These are phyloP conservation scores for Trametes pubescens DNA, from an alignment of 1,284 basidiomycete species.

Conservation along the genomic window DNA sequence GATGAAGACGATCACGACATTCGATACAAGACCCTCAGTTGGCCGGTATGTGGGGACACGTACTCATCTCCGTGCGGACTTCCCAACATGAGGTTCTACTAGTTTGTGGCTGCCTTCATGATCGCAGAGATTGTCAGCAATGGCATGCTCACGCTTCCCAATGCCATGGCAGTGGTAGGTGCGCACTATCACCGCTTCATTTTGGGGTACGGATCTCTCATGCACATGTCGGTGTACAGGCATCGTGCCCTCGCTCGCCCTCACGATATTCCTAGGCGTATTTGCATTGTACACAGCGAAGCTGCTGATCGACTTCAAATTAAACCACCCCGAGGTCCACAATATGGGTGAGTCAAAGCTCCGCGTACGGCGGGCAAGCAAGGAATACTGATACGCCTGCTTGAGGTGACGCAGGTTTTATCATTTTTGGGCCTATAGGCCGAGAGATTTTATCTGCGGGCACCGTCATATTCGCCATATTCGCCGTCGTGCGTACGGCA, in stretches of 20 bases:
- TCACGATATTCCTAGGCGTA: constrained; percentile 63
- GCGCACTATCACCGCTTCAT: constrained; percentile 5
- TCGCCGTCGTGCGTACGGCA: constrained; percentile 45
- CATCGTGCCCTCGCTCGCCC: constrained; percentile 60
- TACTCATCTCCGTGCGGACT: background rate
- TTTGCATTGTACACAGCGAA: constrained; percentile 63
- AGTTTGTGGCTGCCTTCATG: constrained; percentile 62
- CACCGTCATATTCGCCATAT: constrained; percentile 62
- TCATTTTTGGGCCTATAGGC: constrained; percentile 58
- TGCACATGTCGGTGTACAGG: constrained; percentile 41
- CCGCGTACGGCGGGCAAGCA: background rate
- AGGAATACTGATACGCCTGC: background rate
- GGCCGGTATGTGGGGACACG: constrained; percentile 51
- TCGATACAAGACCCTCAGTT: constrained; percentile 50
- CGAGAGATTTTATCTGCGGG: constrained; percentile 56
- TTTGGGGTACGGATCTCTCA: background rate
- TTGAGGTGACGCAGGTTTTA: constrained; percentile 61
- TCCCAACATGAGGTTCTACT: background rate
- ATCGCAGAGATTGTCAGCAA: constrained; percentile 67
- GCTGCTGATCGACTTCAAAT: constrained; percentile 63
- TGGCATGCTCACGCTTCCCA: constrained; percentile 64
- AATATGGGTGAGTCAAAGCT: constrained; percentile 51
- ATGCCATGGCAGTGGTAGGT: constrained; percentile 62
- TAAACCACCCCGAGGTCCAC: constrained; percentile 62
- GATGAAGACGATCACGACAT: constrained; percentile 45